These are phyloP conservation scores for Bruguiera parviflora DNA, from an alignment of 345 rosid genomes.

Conservation along the genomic window DNA sequence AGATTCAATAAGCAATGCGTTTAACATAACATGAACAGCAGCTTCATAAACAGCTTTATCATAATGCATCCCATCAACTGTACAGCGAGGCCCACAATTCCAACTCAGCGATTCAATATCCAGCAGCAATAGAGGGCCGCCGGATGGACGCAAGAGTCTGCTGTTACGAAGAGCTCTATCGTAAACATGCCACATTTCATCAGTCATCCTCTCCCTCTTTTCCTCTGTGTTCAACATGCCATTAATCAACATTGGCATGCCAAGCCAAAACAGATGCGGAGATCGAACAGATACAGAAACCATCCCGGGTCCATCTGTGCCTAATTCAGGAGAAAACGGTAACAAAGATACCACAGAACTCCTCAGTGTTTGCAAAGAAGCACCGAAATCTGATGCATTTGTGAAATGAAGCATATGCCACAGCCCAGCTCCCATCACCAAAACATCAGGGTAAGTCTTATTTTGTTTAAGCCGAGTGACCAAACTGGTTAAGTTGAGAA, in stretches of 20 bases:
- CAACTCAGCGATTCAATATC: constrained; percentile 78
- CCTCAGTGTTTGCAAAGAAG: constrained; percentile 44
- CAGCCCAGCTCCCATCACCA: constrained; percentile 77
- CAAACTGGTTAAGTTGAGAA: constrained; percentile 54
- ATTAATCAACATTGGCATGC: constrained; percentile 81
- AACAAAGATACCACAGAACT: constrained; percentile 52
- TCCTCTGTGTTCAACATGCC: constrained; percentile 66
- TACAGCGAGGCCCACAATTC: constrained; percentile 87
- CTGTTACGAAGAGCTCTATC: constrained; percentile 22
- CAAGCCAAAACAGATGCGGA: constrained; percentile 82
- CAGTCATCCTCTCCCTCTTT: constrained; percentile 84
- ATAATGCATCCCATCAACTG: constrained; percentile 91
- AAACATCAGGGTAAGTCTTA: constrained; percentile 62
- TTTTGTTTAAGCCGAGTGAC: constrained; percentile 42
- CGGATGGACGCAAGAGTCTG: constrained; percentile 49
- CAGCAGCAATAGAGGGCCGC: constrained; percentile 72
- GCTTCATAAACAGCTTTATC: constrained; percentile 78
- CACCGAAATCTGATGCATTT: constrained; percentile 61
- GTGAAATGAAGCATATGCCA: constrained; percentile 94
- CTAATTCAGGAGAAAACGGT: constrained; percentile 46
- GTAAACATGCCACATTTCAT: constrained; percentile 54
- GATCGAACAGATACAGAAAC: constrained; percentile 56
- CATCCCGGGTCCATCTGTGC: constrained; percentile 34
- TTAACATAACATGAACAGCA: constrained; percentile 70
- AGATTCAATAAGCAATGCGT: constrained; percentile 89